These are phyloP conservation scores for Chytriomyces confervae DNA, from an alignment of 192 early-diverging fungal species.

Conservation along the genomic window DNA sequence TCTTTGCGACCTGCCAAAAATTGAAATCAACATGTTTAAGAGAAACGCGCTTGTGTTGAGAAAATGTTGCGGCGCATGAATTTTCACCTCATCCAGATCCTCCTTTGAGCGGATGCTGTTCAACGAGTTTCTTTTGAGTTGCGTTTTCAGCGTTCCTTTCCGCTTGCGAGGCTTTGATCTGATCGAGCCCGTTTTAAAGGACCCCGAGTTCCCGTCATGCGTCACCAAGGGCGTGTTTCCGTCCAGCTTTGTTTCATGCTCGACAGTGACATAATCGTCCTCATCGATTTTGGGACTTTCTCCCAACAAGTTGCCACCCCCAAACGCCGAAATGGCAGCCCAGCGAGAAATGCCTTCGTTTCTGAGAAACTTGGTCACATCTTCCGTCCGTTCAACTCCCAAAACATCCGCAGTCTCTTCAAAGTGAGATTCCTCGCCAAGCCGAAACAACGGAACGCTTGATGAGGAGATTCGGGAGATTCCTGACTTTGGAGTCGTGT, in stretches of 20 bases:
- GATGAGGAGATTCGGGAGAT: neutral
- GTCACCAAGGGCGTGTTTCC: neutral
- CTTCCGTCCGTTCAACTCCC: conserved; percentile 1
- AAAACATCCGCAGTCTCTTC: conserved; percentile 30
- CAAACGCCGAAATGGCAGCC: conserved; percentile 20
- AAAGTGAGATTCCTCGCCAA: conserved; percentile 2
- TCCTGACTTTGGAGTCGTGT: neutral
- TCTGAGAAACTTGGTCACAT: conserved; percentile 10
- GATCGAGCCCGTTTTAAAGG: neutral
- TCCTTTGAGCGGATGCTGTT: neutral
- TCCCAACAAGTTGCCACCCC: neutral
- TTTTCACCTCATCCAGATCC: neutral
- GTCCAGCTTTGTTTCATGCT: neutral
- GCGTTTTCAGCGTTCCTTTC: neutral
- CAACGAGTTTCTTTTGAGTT: neutral
- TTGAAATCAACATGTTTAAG: too few species aligned
- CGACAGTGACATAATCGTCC: neutral
- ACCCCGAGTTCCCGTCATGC: neutral
- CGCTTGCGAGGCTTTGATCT: neutral
- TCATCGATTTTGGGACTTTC: neutral
- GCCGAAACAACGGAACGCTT: neutral
- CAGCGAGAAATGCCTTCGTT: conserved; percentile 28
- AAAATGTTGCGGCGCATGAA: neutral
- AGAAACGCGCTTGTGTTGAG: neutral
- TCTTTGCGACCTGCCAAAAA: conserved; percentile 31